Conservation (phyloP, 371 early-diverging fungal genomes). For the Lichtheimia ramosa region DNA sequence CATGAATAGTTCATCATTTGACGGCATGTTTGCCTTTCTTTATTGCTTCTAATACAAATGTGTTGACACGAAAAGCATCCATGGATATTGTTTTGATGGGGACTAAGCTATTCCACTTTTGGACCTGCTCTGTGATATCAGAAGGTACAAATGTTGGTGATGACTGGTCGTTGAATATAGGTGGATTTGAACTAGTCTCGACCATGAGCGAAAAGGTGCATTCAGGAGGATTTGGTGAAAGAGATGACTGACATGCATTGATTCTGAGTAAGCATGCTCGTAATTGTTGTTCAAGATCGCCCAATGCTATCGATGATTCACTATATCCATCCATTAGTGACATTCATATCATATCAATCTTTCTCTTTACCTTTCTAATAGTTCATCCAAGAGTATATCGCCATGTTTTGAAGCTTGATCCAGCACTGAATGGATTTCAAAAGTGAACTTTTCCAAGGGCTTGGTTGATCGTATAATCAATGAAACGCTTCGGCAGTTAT, state of each 20-base stretch:
- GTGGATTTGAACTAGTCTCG: constrained; percentile 29
- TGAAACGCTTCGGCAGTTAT: constrained; percentile 32
- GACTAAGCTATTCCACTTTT: constrained; percentile 21
- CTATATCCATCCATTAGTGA: neutral
- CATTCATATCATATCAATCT: no score
- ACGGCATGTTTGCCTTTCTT: constrained; percentile 23
- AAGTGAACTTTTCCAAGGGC: constrained; percentile 52
- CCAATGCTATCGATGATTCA: constrained; percentile 22
- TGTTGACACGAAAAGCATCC: constrained; percentile 36
- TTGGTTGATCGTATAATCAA: constrained; percentile 25
- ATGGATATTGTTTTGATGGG: constrained; percentile 50
- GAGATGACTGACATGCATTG: constrained; percentile 16
- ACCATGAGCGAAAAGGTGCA: constrained; percentile 43
- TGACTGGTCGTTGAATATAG: constrained; percentile 4
- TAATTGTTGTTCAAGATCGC: constrained; percentile 44
- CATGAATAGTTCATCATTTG: neutral
- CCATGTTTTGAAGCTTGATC: constrained; percentile 1
- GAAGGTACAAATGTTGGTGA: no score
- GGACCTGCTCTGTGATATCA: neutral
- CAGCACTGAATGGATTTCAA: constrained; percentile 43
- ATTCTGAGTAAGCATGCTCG: constrained; percentile 46
- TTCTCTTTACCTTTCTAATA: neutral
- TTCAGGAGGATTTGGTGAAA: constrained; percentile 10
- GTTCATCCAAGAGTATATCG: constrained; percentile 11
- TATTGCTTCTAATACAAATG: constrained; percentile 15